Evolutionary conservation across 2,329 filamentous ascomycete species (phyloP), one percentile per base, ranked within the genome.

Genomic region (Lachnellula willkommii): DNA sequence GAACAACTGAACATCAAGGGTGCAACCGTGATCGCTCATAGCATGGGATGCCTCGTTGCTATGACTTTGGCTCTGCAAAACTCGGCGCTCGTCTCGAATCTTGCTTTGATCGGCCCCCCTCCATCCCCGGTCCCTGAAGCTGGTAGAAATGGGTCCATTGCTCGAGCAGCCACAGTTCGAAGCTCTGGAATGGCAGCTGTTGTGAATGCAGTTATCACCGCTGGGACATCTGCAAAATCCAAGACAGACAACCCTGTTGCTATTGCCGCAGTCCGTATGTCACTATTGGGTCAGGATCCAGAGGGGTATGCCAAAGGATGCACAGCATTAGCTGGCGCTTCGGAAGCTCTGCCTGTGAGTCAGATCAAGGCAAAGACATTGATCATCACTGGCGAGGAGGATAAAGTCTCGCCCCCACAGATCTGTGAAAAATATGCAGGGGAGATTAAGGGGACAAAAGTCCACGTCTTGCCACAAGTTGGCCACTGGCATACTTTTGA

Each of bases 281-380:
- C 73, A 5, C 66, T 83, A 2, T 65, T 80, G 0, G 65, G 70
- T 0, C 77, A 79, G 58, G 75, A 80, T 59, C 71, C 76, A 0
- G 79, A 83, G 58, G 76, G 76, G 1, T 83, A 81, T 63, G 79
- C 79, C 1, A 83, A 82, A 58, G 79, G 72, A 0, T 79, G 77
- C 43, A 69, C 69, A 28, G 79, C 79, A 2, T 68, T 82, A 32
- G 79, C 75, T 3, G 68, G 67, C 4, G 72, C 73, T 1, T 65
- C 64, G 1, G 60, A 65, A 20, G 54, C 61, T 15, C 49, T 77
- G 22, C 64, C 72, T 22, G 60, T 77, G 2, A 59, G 66, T 20
- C 57, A 64, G 6, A 50, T 78, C 4, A 60, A 68, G 8, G 62
- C 65, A 5, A 61, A 66, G n/a, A 70, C 69, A 1, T 61, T 73